Evolutionary conservation across 2,329 filamentous ascomycete genomes (phyloP).

Genomic region (Bipolaris gigantea): DNA sequence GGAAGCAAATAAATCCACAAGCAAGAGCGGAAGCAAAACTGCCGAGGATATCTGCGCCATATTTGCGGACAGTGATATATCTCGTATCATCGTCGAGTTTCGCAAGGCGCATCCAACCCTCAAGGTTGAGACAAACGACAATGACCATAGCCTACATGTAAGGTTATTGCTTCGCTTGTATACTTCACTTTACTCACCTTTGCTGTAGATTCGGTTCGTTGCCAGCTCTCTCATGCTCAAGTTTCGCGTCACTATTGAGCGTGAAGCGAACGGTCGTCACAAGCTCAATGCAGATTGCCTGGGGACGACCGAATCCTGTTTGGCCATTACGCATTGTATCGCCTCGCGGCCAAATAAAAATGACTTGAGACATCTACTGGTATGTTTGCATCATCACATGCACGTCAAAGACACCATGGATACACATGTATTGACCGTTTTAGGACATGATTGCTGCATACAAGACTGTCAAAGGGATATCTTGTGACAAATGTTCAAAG

Average conservation of each 20-base stretch:
- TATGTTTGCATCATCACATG: conserved; percentile 17
- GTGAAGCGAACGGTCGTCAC: conserved; percentile 27
- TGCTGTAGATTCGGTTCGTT: conserved; percentile 29
- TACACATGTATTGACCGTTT: conserved; percentile 14
- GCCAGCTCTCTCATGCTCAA: conserved; percentile 26
- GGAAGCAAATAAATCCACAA: conserved; percentile 22
- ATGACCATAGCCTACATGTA: conserved; percentile 33
- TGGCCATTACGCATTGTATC: conserved; percentile 40
- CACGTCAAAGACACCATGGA: background rate
- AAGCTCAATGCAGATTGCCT: conserved; percentile 38
- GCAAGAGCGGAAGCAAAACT: conserved; percentile 10
- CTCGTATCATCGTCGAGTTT: conserved; percentile 29
- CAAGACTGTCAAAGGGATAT: conserved; percentile 33
- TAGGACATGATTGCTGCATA: conserved; percentile 48
- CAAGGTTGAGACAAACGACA: conserved; percentile 31
- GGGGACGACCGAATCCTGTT: conserved; percentile 31
- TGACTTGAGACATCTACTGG: conserved; percentile 40
- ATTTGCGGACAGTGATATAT: conserved; percentile 28
- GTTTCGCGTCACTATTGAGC: conserved; percentile 37
- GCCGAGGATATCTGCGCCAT: conserved; percentile 10
- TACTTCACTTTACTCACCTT: conserved; percentile 5
- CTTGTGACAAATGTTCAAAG: conserved; percentile 40
- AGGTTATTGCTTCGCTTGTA: background rate
- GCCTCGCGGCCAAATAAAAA: conserved; percentile 36
- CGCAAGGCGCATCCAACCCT: conserved; percentile 31